Percentiles rank a stretch among this genome's conserved stretches.
Conservation (phyloP, 176 grass and related monocot species). For the Zizania latifolia region DNA sequence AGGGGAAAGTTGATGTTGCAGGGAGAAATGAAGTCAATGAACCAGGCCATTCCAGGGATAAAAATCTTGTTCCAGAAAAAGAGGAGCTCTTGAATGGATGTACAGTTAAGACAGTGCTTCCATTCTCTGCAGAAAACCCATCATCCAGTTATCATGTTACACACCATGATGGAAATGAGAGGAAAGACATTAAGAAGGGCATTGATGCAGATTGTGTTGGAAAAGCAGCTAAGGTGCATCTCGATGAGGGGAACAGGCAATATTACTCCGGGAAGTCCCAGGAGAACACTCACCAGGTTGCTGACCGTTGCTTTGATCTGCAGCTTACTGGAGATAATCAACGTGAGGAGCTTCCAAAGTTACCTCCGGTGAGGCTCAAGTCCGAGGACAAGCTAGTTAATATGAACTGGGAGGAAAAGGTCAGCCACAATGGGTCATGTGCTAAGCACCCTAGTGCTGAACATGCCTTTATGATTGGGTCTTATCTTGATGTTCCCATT, state of each 20-base stretch:
- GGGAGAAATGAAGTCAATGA: slow-evolving; percentile 39
- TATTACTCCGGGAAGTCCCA: slow-evolving; percentile 41
- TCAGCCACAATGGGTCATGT: slow-evolving; percentile 54
- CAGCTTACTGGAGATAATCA: slow-evolving; percentile 50
- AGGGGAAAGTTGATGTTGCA: slow-evolving; percentile 53
- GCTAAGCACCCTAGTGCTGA: slow-evolving; percentile 49
- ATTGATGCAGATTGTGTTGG: slow-evolving; percentile 26
- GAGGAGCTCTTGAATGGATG: slow-evolving; percentile 71
- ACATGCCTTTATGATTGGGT: slow-evolving; percentile 85
- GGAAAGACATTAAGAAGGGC: slow-evolving; percentile 55
- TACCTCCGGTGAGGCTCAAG: slow-evolving; percentile 85
- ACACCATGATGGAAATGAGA: slow-evolving; percentile 37
- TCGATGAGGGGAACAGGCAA: slow-evolving; percentile 41
- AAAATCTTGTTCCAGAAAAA: slow-evolving; percentile 52
- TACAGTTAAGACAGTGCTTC: slow-evolving; percentile 68
- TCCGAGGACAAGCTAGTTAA: slow-evolving; percentile 91
- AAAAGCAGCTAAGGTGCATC: slow-evolving; percentile 45
- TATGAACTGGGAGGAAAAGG: slow-evolving; percentile 76
- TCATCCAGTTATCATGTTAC: slow-evolving; percentile 50
- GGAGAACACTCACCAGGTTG: slow-evolving; percentile 30
- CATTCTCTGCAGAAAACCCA: slow-evolving; percentile 53
- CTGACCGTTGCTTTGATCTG: slow-evolving; percentile 59
- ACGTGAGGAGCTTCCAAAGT: slow-evolving; percentile 64
- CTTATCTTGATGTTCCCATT: slow-evolving; percentile 87
- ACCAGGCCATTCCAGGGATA: slow-evolving; percentile 27